A percentile compares a stretch with the other conserved stretches of the same genome.
phyloP scores from a whole-genome alignment of 2,329 filamentous ascomycete genomes.

The Colletotrichum tanaceti region DNA sequence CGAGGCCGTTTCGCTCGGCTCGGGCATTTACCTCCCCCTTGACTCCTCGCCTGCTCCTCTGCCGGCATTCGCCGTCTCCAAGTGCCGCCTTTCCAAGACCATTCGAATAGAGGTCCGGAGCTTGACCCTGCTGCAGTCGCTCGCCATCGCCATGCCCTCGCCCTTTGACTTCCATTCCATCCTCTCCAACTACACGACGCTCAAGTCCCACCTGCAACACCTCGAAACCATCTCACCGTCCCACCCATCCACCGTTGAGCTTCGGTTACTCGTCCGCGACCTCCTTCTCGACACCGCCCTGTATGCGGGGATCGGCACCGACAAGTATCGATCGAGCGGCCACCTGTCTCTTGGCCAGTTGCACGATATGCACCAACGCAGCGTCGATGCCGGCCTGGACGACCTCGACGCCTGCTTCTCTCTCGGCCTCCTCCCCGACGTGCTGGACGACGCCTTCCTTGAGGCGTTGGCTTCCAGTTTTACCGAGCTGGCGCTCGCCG shows the following conservation, averaged over 20 bases:
- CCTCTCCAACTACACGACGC: conserved; percentile 43
- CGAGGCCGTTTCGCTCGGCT: conserved; percentile 46
- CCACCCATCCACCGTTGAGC: conserved; percentile 43
- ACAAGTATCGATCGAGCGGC: conserved; percentile 40
- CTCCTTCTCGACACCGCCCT: conserved; percentile 46
- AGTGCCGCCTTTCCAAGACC: conserved; percentile 42
- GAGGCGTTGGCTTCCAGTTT: conserved; percentile 42
- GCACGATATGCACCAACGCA: conserved; percentile 46
- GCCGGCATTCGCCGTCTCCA: conserved; percentile 46
- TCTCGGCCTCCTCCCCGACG: conserved; percentile 44
- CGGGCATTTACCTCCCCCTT: conserved; percentile 44
- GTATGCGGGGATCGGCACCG: conserved; percentile 45
- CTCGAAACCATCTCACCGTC: conserved; percentile 34
- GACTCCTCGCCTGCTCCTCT: conserved; percentile 40
- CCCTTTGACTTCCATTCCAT: conserved; percentile 44
- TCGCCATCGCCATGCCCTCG: conserved; percentile 53
- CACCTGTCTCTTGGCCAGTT: conserved; percentile 42
- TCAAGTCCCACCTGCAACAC: conserved; percentile 42
- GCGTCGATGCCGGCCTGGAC: conserved; percentile 44
- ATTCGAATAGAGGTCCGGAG: conserved; percentile 48
- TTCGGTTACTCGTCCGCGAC: conserved; percentile 46
- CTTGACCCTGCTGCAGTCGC: conserved; percentile 53
- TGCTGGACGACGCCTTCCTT: conserved; percentile 40
- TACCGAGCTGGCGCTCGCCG: conserved; percentile 43
- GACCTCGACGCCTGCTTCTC: conserved; percentile 47